These are phyloP conservation scores for Colletotrichum phormii DNA, from an alignment of 2,329 filamentous ascomycete genomes.

Conservation along the genomic window DNA sequence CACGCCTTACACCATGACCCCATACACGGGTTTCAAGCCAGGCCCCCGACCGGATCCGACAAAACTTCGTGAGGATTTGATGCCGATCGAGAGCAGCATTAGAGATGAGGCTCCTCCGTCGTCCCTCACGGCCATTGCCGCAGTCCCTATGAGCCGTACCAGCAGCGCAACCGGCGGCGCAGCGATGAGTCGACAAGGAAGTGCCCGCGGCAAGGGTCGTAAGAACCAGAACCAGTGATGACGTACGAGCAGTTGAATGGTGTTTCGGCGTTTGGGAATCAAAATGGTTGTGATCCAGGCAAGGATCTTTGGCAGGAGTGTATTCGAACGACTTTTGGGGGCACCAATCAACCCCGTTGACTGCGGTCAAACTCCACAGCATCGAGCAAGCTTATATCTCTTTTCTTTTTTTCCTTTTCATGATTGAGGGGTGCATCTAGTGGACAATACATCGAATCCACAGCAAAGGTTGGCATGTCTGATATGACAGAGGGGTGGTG, in stretches of 20 bases:
- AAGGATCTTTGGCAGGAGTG: neutral
- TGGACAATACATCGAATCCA: conserved; percentile 8
- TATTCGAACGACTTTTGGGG: conserved; percentile 4
- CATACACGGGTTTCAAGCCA: conserved; percentile 61
- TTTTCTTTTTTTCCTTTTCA: neutral
- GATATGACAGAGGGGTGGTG: conserved; percentile 6
- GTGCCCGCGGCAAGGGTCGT: conserved; percentile 59
- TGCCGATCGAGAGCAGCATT: conserved; percentile 57
- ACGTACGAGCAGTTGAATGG: conserved; percentile 16
- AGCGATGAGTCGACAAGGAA: conserved; percentile 68
- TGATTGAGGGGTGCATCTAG: conserved; percentile 15
- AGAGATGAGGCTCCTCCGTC: conserved; percentile 53
- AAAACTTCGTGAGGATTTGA: conserved; percentile 61
- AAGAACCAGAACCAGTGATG: conserved; percentile 48
- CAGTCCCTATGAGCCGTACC: conserved; percentile 66
- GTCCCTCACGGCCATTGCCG: conserved; percentile 44
- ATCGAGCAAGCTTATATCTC: conserved; percentile 19
- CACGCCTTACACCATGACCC: conserved; percentile 57
- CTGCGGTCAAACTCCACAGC: conserved; percentile 8
- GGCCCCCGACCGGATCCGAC: conserved; percentile 61
- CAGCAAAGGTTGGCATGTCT: conserved; percentile 16
- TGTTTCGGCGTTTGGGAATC: conserved; percentile 29
- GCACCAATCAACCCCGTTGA: neutral
- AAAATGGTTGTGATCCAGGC: neutral
- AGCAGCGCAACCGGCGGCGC: conserved; percentile 64